These are phyloP conservation scores for Obba rivulosa DNA, from an alignment of 768 basidiomycete species.

Conservation along the genomic window DNA sequence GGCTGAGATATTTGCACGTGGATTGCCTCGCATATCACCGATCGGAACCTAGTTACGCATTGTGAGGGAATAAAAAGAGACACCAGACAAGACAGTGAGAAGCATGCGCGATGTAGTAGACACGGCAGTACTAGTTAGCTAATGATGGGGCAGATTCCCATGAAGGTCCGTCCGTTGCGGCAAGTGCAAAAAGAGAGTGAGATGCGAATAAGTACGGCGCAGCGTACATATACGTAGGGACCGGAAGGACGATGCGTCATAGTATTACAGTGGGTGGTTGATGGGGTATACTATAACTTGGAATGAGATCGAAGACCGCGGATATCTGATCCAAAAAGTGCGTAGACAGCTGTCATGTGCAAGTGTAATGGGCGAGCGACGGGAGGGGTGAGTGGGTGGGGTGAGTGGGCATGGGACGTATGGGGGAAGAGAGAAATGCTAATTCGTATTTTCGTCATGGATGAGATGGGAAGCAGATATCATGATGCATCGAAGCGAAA, in stretches of 20 bases:
- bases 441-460: slow-evolving; percentile 17
- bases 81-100: slow-evolving; percentile 5
- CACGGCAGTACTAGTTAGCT: slow-evolving; percentile 4
- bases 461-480: slow-evolving; percentile 14
- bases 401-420: slow-evolving; percentile 3
- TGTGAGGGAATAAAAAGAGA: slow-evolving; percentile 1
- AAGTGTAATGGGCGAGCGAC: slow-evolving; percentile 17
- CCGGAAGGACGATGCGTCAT: slow-evolving; percentile 25
- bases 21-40: slow-evolving; percentile 1
- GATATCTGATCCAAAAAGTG: slow-evolving; percentile 28
- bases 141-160: slow-evolving; percentile 8
- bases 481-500: slow-evolving; percentile 20
- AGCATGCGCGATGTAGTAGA: slow-evolving; percentile 4
- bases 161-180: slow-evolving; percentile 4
- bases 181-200: slow-evolving; percentile 6
- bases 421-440: slow-evolving; percentile 10
- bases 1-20: not conserved
- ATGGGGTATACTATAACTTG: slow-evolving; percentile 30
- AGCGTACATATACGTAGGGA: slow-evolving; percentile 20
- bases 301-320: slow-evolving; percentile 23
- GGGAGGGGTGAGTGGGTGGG: slow-evolving; percentile 8
- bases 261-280: slow-evolving; percentile 36
- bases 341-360: slow-evolving; percentile 16
- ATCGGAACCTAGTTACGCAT: slow-evolving; percentile 5
- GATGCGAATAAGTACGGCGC: slow-evolving; percentile 16